Conservation (phyloP, 1,284 basidiomycete genomes). For the Melampsora americana region DNA sequence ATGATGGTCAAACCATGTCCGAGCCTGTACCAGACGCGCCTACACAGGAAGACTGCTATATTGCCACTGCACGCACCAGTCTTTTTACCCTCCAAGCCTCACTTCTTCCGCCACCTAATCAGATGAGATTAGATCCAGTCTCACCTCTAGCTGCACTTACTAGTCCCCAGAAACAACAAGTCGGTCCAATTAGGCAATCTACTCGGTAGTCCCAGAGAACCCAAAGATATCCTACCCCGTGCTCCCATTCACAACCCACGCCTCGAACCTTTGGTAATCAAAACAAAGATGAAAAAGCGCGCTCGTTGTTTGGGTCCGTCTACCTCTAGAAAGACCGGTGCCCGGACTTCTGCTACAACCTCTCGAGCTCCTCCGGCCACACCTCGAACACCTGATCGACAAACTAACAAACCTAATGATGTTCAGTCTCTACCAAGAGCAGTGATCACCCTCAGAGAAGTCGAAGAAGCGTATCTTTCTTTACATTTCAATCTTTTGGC, state of each 20-base stretch:
- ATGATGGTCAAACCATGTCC: background rate
- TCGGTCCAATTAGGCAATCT: slow-evolving; percentile 30
- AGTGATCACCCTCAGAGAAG: slow-evolving; percentile 38
- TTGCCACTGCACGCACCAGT: slow-evolving; percentile 16
- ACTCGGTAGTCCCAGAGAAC: slow-evolving; percentile 32
- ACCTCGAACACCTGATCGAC: slow-evolving; percentile 34
- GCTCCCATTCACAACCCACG: slow-evolving; percentile 11
- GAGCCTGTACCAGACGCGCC: background rate
- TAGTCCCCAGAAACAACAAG: slow-evolving; percentile 33
- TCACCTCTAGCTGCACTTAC: slow-evolving; percentile 34
- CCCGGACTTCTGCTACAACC: background rate
- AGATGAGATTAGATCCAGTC: slow-evolving; percentile 40
- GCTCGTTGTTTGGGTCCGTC: background rate
- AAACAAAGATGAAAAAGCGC: slow-evolving; percentile 5
- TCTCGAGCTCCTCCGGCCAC: background rate
- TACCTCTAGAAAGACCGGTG: background rate
- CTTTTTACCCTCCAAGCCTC: slow-evolving; percentile 32
- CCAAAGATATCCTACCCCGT: slow-evolving; percentile 31
- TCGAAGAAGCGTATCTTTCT: slow-evolving; percentile 39
- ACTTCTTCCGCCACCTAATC: slow-evolving; percentile 31
- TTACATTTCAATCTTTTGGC: slow-evolving; percentile 22
- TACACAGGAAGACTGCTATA: slow-evolving; percentile 6
- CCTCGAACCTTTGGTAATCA: background rate
- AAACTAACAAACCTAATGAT: background rate
- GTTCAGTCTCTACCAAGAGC: slow-evolving; percentile 8